A percentile compares a stretch with the other conserved stretches of the same genome.
Evolutionary conservation across 78 protist genomes (phyloP).

Genomic region (Paulinella micropora): DNA sequence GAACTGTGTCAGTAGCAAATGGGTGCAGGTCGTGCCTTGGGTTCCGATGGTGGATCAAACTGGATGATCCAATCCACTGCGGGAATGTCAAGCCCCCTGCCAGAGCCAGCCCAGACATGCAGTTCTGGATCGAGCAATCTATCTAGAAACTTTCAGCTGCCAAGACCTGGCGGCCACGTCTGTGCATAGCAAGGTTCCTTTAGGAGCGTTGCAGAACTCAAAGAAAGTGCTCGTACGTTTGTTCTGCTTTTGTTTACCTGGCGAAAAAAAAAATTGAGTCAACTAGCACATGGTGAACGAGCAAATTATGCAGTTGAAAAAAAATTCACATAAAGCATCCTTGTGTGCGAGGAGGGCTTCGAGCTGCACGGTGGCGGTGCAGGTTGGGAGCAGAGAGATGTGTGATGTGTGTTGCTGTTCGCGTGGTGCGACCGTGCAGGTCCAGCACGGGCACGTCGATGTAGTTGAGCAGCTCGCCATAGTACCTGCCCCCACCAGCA

Average conservation of each 20-base stretch:
- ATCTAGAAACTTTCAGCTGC: constrained; percentile 61
- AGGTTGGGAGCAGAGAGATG: no score
- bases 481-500: constrained; percentile 71
- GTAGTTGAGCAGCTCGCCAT: constrained; percentile 93
- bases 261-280: no score
- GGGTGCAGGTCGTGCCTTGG: no score
- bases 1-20: no score
- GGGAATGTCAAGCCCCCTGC: constrained; percentile 96
- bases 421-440: constrained; percentile 85
- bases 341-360: no score
- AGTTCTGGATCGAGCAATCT: not conserved
- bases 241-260: constrained; percentile 79
- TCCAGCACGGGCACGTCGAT: constrained; percentile 85
- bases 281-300: no score
- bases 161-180: constrained; percentile 97
- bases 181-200: constrained; percentile 86
- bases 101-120: constrained; percentile 43
- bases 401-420: not conserved
- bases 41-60: constrained; percentile 95
- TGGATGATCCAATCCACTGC: constrained; percentile 89
- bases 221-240: constrained; percentile 92
- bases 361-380: no score
- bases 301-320: no score
- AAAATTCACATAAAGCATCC: no score
- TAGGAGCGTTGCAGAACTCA: constrained; percentile 41